These are phyloP conservation scores for Akanthomyces lecanii DNA, from an alignment of 2,329 filamentous ascomycete species.

Conservation along the genomic window DNA sequence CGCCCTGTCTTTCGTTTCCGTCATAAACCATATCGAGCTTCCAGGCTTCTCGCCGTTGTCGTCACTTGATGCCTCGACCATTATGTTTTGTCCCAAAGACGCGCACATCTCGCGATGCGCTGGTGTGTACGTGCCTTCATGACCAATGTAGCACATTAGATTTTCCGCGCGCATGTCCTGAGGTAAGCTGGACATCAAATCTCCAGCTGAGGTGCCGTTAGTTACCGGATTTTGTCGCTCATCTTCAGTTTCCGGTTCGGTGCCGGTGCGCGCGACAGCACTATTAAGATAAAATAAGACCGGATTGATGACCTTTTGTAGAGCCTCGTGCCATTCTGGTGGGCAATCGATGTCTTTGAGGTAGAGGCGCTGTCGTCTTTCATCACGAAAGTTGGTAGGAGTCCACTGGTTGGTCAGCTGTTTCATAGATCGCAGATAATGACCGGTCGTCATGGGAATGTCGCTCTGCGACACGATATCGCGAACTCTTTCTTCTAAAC, in stretches of 20 bases:
- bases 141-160: conserved; percentile 96
- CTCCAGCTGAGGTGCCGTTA: conserved; percentile 70
- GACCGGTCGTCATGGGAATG: conserved; percentile 79
- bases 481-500: conserved; percentile 73
- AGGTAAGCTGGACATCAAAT: conserved; percentile 91
- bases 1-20: conserved; percentile 85
- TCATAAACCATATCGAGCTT: conserved; percentile 98
- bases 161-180: conserved; percentile 88
- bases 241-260: conserved; percentile 31
- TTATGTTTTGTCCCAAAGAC: conserved; percentile 92
- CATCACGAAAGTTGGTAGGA: conserved; percentile 69
- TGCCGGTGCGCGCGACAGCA: conserved; percentile 48
- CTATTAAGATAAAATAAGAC: conserved; percentile 90
- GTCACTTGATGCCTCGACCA: conserved; percentile 82
- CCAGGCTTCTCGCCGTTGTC: conserved; percentile 75
- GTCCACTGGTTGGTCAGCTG: conserved; percentile 80
- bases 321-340: conserved; percentile 73
- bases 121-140: conserved; percentile 95
- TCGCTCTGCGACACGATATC: conserved; percentile 70
- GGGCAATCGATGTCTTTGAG: conserved; percentile 97
- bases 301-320: conserved; percentile 73
- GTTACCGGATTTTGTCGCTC: conserved; percentile 45
- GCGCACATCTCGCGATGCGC: conserved; percentile 97
- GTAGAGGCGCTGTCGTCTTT: conserved; percentile 80
- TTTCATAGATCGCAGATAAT: conserved; percentile 86